Percentiles rank a stretch among this genome's conserved stretches.
Conservation (phyloP, 2,329 filamentous ascomycete species). For the Claviceps sp. region DNA sequence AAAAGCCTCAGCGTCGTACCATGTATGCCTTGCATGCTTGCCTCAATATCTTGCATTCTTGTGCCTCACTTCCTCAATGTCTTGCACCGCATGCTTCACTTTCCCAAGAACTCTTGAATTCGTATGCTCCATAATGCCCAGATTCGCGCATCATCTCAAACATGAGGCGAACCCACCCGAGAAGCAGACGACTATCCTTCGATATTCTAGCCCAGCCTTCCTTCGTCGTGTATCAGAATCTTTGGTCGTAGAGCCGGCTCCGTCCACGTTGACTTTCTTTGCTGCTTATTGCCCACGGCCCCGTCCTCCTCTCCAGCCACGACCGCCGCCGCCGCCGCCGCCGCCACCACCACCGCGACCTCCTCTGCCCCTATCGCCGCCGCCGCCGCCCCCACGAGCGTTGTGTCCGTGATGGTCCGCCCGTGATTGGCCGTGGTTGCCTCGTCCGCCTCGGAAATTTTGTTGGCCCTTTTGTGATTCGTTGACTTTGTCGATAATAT, state of each 20-base stretch:
- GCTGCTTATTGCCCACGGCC: constrained; percentile 17
- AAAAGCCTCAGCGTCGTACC: too few species aligned
- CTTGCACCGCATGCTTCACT: too few species aligned
- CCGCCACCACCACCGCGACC: constrained; percentile 22
- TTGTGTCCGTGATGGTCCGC: constrained; percentile 43
- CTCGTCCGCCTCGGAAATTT: constrained; percentile 51
- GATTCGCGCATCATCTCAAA: too few species aligned
- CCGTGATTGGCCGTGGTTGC: constrained; percentile 43
- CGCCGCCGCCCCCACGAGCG: constrained; percentile 32
- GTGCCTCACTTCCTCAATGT: too few species aligned
- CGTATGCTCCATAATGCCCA: too few species aligned
- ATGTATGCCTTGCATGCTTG: too few species aligned
- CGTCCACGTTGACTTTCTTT: neutral
- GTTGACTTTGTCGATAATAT: constrained; percentile 88
- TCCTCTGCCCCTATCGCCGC: constrained; percentile 24
- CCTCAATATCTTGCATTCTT: too few species aligned
- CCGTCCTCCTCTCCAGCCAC: constrained; percentile 22
- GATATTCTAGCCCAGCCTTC: too few species aligned
- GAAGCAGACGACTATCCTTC: too few species aligned
- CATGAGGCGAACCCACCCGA: too few species aligned
- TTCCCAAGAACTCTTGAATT: too few species aligned
- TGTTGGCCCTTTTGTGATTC: constrained; percentile 72
- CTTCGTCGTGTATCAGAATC: too few species aligned
- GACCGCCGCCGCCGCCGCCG: constrained; percentile 20
- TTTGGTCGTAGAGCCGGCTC: neutral